Percentiles rank a stretch among this genome's conserved stretches.
Conservation (phyloP, 2,329 filamentous ascomycete genomes). For the Apiospora koreana region DNA sequence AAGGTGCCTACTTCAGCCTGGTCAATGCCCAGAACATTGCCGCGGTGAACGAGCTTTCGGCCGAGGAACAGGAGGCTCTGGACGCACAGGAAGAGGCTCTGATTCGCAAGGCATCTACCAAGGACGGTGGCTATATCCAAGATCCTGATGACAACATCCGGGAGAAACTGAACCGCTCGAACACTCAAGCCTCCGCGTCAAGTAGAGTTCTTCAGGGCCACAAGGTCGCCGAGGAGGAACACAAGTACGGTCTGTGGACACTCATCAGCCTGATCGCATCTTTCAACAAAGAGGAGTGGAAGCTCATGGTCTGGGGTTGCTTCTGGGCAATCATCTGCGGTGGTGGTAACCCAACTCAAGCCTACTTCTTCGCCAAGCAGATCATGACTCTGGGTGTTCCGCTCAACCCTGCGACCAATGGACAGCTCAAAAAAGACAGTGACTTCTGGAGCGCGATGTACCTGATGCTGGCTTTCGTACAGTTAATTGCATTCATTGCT, state of each 20-base stretch:
- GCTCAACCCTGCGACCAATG: constrained; percentile 50
- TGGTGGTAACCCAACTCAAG: constrained; percentile 74
- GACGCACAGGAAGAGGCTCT: constrained; percentile 53
- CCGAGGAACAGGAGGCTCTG: constrained; percentile 52
- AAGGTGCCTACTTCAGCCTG: constrained; percentile 78
- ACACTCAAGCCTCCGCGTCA: constrained; percentile 63
- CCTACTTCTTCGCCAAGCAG: constrained; percentile 87
- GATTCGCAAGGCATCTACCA: constrained; percentile 47
- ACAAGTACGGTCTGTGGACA: constrained; percentile 70
- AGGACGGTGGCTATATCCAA: constrained; percentile 41
- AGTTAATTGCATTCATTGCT: constrained; percentile 66
- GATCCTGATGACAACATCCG: constrained; percentile 66
- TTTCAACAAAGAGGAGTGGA: constrained; percentile 76
- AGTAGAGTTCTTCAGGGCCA: constrained; percentile 67
- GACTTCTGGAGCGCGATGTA: constrained; percentile 92
- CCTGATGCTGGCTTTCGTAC: constrained; percentile 76
- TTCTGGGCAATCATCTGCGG: constrained; percentile 76
- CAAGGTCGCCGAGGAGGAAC: constrained; percentile 45
- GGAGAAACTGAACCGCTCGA: constrained; percentile 56
- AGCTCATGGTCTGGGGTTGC: constrained; percentile 72
- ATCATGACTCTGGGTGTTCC: constrained; percentile 55
- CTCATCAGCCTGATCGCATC: constrained; percentile 76
- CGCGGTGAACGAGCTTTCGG: constrained; percentile 53
- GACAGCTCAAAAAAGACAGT: constrained; percentile 65
- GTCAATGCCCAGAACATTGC: constrained; percentile 87